These are phyloP conservation scores for Afroboletus lepidellus DNA, from an alignment of 1,284 basidiomycete genomes.

Conservation along the genomic window DNA sequence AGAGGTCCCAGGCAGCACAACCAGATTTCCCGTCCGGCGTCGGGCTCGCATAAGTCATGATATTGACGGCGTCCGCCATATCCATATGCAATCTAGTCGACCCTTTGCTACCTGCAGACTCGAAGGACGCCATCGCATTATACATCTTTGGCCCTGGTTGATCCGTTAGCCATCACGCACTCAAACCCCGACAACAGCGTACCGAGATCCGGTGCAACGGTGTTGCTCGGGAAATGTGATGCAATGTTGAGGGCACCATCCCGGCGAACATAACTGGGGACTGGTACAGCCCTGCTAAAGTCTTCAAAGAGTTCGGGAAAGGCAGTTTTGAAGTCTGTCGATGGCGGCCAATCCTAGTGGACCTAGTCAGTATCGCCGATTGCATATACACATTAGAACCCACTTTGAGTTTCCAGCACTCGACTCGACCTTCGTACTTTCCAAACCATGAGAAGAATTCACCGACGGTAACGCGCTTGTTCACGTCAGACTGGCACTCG, in stretches of 20 bases:
- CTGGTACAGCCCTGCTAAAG: constrained; percentile 80
- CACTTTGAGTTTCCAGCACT: constrained; percentile 82
- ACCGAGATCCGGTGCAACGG: constrained; percentile 86
- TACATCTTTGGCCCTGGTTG: constrained; percentile 76
- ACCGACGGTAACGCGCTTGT: constrained; percentile 61
- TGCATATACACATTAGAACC: constrained; percentile 27
- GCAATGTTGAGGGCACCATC: constrained; percentile 89
- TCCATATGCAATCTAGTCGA: constrained; percentile 94
- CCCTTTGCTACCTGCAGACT: constrained; percentile 66
- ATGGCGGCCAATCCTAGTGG: constrained; percentile 86
- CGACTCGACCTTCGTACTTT: constrained; percentile 51
- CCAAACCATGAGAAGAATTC: constrained; percentile 85
- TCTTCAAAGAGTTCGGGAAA: constrained; percentile 90
- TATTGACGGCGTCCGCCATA: constrained; percentile 92
- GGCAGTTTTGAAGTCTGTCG: constrained; percentile 76
- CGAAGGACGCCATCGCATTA: constrained; percentile 68
- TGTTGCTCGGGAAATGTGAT: constrained; percentile 83
- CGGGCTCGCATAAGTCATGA: constrained; percentile 77
- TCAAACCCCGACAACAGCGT: constrained; percentile 17
- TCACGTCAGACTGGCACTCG: constrained; percentile 75
- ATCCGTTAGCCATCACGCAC: constrained; percentile 31
- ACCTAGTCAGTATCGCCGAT: constrained; percentile 4
- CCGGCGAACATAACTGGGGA: constrained; percentile 84
- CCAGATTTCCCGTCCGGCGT: constrained; percentile 68
- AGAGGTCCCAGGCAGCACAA: constrained; percentile 92